Conservation (phyloP, 2,329 filamentous ascomycete species). For the Aureobasidium sp. region DNA sequence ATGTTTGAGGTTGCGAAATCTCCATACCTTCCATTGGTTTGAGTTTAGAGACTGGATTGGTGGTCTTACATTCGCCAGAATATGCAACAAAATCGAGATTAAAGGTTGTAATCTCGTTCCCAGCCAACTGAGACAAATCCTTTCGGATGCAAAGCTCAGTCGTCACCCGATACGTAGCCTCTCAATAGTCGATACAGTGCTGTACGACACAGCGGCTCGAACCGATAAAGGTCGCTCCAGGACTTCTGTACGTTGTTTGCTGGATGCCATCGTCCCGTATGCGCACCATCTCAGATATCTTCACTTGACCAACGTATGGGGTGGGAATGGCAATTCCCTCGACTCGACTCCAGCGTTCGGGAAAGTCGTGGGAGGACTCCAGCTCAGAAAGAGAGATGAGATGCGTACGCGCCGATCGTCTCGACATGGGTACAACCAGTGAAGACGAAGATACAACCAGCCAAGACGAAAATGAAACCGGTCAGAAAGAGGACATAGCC, state of each 20-base stretch:
- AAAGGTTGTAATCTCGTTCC: not conserved
- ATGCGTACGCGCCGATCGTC: not conserved
- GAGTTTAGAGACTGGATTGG: not conserved
- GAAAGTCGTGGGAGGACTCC: not conserved
- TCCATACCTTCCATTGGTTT: not conserved
- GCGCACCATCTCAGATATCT: not conserved
- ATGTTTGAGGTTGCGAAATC: not conserved
- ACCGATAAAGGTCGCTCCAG: too few species aligned
- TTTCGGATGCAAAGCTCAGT: too few species aligned
- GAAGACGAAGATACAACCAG: too few species aligned
- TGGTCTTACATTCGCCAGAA: not conserved
- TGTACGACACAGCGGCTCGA: not conserved
- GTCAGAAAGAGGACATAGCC: too few species aligned
- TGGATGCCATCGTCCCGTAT: not conserved
- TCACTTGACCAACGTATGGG: not conserved
- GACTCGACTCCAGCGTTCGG: not conserved
- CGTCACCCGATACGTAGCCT: not conserved
- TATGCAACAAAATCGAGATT: not conserved
- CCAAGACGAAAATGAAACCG: too few species aligned
- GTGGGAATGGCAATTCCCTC: too few species aligned
- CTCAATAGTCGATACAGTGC: not conserved
- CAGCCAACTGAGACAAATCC: not conserved
- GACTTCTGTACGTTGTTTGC: not conserved
- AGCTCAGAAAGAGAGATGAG: not conserved
- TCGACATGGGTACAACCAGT: too few species aligned